Percentiles rank a stretch among this genome's conserved stretches.
phyloP scores from a whole-genome alignment of 2,329 filamentous ascomycete genomes.

The Claviceps pazoutovae region DNA sequence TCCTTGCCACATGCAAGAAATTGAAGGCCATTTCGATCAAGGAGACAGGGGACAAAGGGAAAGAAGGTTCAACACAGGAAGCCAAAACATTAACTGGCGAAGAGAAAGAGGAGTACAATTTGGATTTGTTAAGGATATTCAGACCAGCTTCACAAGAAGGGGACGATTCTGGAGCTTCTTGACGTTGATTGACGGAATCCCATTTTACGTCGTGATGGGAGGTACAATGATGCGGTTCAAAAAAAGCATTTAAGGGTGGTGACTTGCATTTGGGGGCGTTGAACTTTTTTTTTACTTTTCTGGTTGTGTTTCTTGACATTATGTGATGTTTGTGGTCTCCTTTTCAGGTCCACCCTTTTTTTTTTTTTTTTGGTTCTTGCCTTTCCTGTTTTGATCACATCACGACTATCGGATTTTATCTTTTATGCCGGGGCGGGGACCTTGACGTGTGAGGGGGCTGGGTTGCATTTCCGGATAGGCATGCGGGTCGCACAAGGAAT shows the following conservation, averaged over 20 bases:
- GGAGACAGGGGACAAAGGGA: not conserved
- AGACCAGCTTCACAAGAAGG: constrained; percentile 1
- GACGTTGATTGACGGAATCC: not conserved
- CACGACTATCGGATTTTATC: not conserved
- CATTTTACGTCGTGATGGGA: not conserved
- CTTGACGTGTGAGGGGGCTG: constrained; percentile 1
- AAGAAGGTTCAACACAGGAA: not conserved
- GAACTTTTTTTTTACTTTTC: constrained; percentile 12
- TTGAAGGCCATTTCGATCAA: not conserved
- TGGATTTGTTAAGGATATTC: constrained; percentile 6
- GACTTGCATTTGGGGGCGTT: constrained; percentile 27
- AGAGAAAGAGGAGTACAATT: constrained; percentile 3
- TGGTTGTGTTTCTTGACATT: not conserved
- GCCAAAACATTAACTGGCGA: not conserved
- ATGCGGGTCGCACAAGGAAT: constrained; percentile 1
- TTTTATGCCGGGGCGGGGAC: not conserved
- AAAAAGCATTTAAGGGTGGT: constrained; percentile 16
- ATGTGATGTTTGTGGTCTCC: constrained; percentile 7
- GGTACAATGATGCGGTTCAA: constrained; percentile 3
- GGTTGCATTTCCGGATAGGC: not conserved
- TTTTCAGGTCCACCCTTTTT: constrained; percentile 8
- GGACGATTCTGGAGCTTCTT: constrained; percentile 4
- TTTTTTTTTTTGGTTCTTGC: constrained; percentile 7
- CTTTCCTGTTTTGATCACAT: constrained; percentile 4
- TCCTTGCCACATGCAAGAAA: not conserved